These are phyloP conservation scores for Pseudocercospora macadamiae DNA, from an alignment of 2,329 filamentous ascomycete genomes.

Conservation along the genomic window DNA sequence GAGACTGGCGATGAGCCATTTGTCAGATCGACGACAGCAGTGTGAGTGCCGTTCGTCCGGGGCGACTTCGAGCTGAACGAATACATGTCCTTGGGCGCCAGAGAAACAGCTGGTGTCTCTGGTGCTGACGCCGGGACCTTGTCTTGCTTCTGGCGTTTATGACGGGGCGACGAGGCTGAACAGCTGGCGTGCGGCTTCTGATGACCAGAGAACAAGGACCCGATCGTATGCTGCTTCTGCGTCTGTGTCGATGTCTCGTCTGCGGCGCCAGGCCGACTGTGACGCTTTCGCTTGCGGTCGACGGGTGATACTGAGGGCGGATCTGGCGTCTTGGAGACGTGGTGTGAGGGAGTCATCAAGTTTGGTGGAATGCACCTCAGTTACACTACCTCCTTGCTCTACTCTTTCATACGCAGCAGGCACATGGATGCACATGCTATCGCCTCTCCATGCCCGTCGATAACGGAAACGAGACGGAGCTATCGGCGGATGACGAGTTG, in stretches of 20 bases:
- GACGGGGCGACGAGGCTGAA: slow-evolving; percentile 37
- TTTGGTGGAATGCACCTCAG: too few species aligned
- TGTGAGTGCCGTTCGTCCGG: slow-evolving; percentile 39
- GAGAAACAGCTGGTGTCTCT: slow-evolving; percentile 24
- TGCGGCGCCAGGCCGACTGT: background rate
- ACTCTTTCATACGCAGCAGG: too few species aligned
- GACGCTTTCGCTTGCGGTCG: slow-evolving; percentile 7
- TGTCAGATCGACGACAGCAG: slow-evolving; percentile 48
- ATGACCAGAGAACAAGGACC: slow-evolving; percentile 47
- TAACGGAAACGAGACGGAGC: too few species aligned
- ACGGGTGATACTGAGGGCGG: background rate
- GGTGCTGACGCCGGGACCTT: slow-evolving; percentile 25
- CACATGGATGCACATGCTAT: background rate
- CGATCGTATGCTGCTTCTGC: slow-evolving; percentile 47
- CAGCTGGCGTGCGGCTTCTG: slow-evolving; percentile 31
- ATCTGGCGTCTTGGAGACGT: background rate
- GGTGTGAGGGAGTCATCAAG: background rate
- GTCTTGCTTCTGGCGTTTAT: slow-evolving; percentile 45
- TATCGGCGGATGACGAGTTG: too few species aligned
- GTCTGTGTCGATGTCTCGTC: background rate
- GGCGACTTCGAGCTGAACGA: slow-evolving; percentile 47
- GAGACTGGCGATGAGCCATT: slow-evolving; percentile 38
- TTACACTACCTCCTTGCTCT: background rate
- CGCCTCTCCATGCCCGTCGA: too few species aligned
- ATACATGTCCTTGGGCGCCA: slow-evolving; percentile 56